Base-by-base conservation (phyloP, 192 early-diverging fungal genomes). In the Linnemannia elongata region DNA sequence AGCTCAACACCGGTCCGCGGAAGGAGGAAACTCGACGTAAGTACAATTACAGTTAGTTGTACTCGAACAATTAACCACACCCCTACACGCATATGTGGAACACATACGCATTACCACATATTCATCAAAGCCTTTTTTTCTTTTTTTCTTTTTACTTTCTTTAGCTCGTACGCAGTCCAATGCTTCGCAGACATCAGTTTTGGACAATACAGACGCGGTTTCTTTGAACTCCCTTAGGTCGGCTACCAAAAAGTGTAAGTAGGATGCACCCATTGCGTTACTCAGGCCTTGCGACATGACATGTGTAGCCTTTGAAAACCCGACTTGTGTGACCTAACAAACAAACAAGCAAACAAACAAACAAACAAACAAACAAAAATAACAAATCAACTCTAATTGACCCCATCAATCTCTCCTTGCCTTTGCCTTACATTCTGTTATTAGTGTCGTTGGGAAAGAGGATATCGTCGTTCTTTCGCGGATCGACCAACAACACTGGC, bases 361-460 rank as follows among this genome's bases (percentile, higher is more conserved):
- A 27, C 60, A 13, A 8, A n/a, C 52, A 55, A 6, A 20, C 52
- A 54, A 15, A 54, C 15, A 54, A 0, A 54, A 7, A 15, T n/a
- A 63, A 27, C 57, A 12, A 57, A 13, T 3, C 24, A 5, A 57
- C 1, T 22, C 57, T 30, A 30, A 63, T 63, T 30, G n/a, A n/a
- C 24, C 8, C n/a, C 7, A 63, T 20, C 27, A 42, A 30, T 36
- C 54, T 38, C 13, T 57, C 41, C 20, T 68, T 69, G 38, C n/a
- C 33, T 4, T 45, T 69, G 10, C 35, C 54, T 22, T 75, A 22
- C 9, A 38, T 57, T 33, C 22, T 35, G 20, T 8, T 22, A 27
- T 22, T 75, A 87, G 85, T 87, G 36, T 81, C 85, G 1, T 42
- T 87, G 24, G 85, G 85, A 17, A 87, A 87, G 80, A 69, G 85